A percentile compares a stretch with the other conserved stretches of the same genome.
phyloP scores from a whole-genome alignment of 2,329 filamentous ascomycete genomes.

The Hypoxylon sp. region DNA sequence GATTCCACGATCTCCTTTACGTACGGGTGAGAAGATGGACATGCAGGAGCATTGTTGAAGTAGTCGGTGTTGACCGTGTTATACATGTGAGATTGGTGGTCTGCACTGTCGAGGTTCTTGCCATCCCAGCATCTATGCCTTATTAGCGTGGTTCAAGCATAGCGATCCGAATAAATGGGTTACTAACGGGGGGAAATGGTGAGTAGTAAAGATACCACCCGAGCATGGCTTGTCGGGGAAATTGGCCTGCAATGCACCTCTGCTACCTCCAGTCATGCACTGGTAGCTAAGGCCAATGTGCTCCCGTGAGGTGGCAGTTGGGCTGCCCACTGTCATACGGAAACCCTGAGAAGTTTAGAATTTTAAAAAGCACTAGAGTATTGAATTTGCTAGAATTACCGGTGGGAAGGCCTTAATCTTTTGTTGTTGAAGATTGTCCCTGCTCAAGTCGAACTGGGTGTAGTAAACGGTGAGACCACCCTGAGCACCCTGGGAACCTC shows the following conservation, averaged over 20 bases:
- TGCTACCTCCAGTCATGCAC: constrained; percentile 56
- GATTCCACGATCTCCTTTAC: background rate
- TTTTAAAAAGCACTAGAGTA: background rate
- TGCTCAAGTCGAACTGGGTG: constrained; percentile 50
- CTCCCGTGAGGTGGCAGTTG: constrained; percentile 47
- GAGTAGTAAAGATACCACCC: constrained; percentile 60
- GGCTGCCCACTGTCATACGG: constrained; percentile 61
- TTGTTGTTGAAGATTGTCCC: constrained; percentile 48
- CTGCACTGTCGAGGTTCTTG: constrained; percentile 44
- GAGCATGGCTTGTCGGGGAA: constrained; percentile 59
- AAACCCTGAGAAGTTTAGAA: constrained; percentile 56
- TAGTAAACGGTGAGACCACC: constrained; percentile 55
- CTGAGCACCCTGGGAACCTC: constrained; percentile 45
- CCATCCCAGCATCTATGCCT: constrained; percentile 42
- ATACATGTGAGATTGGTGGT: constrained; percentile 45
- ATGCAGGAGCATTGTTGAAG: constrained; percentile 49
- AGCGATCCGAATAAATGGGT: background rate
- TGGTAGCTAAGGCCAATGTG: constrained; percentile 58
- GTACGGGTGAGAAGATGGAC: constrained; percentile 46
- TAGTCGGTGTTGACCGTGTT: constrained; percentile 47
- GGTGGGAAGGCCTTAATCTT: constrained; percentile 62
- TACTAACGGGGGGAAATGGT: constrained; percentile 59
- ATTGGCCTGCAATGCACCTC: constrained; percentile 57
- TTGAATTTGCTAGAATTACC: constrained; percentile 42
- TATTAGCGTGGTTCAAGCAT: constrained; percentile 12